Evolutionary conservation across 306 rosid species (phyloP).

Genomic region (Oxytropis ochrocephala): DNA sequence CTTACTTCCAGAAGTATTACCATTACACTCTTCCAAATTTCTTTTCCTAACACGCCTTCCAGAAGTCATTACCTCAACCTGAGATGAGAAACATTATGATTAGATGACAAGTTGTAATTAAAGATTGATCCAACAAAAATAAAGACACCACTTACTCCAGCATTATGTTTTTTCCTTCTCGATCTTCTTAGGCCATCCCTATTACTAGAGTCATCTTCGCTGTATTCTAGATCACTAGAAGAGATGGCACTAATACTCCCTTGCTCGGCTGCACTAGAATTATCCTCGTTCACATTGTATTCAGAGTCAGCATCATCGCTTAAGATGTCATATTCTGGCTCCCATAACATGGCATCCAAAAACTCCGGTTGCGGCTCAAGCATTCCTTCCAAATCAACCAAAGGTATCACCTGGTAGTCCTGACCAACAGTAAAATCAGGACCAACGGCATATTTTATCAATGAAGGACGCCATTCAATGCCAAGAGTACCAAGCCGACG

Average conservation of each 20-base stretch:
- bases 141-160: constrained; percentile 30
- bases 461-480: constrained; percentile 81
- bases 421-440: constrained; percentile 50
- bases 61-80: constrained; percentile 47
- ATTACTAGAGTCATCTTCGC: constrained; percentile 45
- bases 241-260: constrained; percentile 48
- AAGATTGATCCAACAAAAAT: constrained; percentile 11
- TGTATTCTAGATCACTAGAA: constrained; percentile 52
- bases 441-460: constrained; percentile 58
- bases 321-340: constrained; percentile 63
- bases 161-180: constrained; percentile 58
- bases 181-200: constrained; percentile 69
- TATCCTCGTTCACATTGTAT: constrained; percentile 66
- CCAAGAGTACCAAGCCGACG: constrained; percentile 87
- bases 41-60: constrained; percentile 76
- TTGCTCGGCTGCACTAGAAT: constrained; percentile 60
- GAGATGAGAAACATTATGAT: constrained; percentile 34
- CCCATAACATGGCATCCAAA: constrained; percentile 70
- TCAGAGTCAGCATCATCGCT: constrained; percentile 82
- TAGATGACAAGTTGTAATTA: constrained; percentile 22
- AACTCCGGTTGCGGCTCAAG: constrained; percentile 72
- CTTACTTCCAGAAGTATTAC: constrained; percentile 37
- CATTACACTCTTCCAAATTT: constrained; percentile 54
- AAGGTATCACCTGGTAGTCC: constrained; percentile 61
- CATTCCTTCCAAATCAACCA: constrained; percentile 83